These are phyloP conservation scores for Linnemannia schmuckeri DNA, from an alignment of 192 early-diverging fungal species.

Conservation along the genomic window DNA sequence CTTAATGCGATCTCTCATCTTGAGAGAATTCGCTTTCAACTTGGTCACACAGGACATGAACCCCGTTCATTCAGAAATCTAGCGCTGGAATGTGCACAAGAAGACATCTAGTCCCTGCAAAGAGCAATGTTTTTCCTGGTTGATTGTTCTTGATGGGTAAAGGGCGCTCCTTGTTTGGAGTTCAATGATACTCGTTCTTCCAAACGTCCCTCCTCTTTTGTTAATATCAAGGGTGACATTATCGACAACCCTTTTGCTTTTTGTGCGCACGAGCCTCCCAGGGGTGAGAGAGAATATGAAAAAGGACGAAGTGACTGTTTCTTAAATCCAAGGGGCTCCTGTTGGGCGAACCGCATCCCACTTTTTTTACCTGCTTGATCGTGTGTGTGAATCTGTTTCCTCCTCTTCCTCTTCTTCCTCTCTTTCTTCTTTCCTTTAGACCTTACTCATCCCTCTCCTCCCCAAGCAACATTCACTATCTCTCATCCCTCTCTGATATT, in stretches of 20 bases:
- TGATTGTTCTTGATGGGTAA: no score
- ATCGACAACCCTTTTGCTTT: background rate
- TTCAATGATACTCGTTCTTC: no score
- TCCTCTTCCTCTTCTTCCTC: background rate
- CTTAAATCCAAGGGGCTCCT: background rate
- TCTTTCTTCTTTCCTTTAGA: background rate
- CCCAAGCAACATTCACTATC: background rate
- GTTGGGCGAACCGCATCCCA: conserved; percentile 1
- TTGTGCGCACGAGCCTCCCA: background rate
- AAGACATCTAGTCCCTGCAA: no score
- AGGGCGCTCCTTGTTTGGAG: no score
- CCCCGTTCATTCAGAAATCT: no score
- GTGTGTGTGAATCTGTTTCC: background rate
- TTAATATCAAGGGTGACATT: no score
- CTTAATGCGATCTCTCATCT: no score
- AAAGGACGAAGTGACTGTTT: background rate
- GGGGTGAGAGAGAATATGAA: background rate
- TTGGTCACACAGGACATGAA: no score
- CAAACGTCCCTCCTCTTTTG: no score
- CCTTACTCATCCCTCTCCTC: background rate
- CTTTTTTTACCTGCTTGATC: background rate
- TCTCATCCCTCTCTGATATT: background rate
- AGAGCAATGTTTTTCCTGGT: no score
- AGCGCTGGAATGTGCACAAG: no score
- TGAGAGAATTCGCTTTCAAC: no score